Evolutionary conservation across 1,284 basidiomycete genomes (phyloP).

Genomic region (Pseudozyma sp.): DNA sequence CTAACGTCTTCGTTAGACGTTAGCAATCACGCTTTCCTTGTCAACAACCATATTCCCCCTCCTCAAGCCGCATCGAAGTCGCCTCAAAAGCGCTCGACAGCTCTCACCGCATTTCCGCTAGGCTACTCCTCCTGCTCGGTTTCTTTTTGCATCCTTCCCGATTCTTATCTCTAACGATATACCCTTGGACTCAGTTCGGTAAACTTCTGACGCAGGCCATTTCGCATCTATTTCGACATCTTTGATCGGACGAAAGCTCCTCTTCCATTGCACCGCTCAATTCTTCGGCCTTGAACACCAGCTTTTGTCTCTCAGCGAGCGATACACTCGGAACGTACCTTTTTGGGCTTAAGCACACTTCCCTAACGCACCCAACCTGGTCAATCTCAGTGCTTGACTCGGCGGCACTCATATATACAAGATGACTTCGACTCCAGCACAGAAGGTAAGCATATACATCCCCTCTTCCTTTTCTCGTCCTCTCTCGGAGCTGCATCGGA

Average conservation of each 20-base stretch:
- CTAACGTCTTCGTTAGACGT: too few species aligned
- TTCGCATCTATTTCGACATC: too few species aligned
- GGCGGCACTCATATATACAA: not conserved
- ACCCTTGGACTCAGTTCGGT: not conserved
- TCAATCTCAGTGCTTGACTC: not conserved
- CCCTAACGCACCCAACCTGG: not conserved
- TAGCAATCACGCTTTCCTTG: too few species aligned
- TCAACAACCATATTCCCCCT: too few species aligned
- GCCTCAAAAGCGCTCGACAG: not conserved
- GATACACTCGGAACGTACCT: not conserved
- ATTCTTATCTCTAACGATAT: conserved; percentile 5
- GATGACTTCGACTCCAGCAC: conserved; percentile 40
- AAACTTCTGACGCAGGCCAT: too few species aligned
- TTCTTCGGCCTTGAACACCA: not conserved
- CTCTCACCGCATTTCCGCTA: not conserved
- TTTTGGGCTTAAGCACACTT: not conserved
- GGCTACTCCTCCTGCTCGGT: not conserved
- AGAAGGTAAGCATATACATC: conserved; percentile 21
- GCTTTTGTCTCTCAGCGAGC: not conserved
- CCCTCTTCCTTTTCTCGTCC: not conserved
- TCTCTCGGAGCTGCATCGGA: not conserved
- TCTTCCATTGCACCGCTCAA: too few species aligned
- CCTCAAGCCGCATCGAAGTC: too few species aligned
- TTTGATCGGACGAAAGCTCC: too few species aligned
- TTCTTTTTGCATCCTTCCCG: not conserved